Base-by-base conservation (phyloP, 2,329 filamentous ascomycete genomes). In the Ophiosphaerella korrae region DNA sequence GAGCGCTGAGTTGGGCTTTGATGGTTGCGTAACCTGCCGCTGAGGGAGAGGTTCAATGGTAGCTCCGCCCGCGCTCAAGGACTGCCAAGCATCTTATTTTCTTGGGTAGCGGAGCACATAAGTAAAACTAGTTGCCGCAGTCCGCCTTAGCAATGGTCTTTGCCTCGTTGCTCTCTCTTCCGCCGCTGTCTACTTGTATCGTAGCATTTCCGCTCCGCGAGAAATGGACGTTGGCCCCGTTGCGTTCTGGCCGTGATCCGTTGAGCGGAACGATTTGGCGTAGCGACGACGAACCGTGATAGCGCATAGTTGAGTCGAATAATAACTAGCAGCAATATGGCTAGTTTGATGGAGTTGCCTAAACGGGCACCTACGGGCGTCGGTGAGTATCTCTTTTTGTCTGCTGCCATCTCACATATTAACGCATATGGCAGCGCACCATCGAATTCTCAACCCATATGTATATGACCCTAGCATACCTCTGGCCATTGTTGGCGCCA, bases 381-480 rank as follows among this genome's bases (percentile, higher is more conserved):
- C 52, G 53, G 66, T 67, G 56, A 62, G 62, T 59, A 31, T 24
- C 21, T 29, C 18, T 45, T 24, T 33, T 34, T 35, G 9, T 23
- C 34, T 14, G 38, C 26, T 7, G 11, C 29, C 24, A 7, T 16
- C 26, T 7, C 14, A 42, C 42, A 43, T 14, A 34, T 21, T 31
- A n/a, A 35, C 39, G n/a, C 40, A 13, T 43, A 32, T 24, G 5
- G 33, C 42, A 64, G 60, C 52, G 32, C 55, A 35, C 14, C 42
- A 62, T 29, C 42, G 38, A 24, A 45, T 71, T 21, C 54, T 73
- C 33, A 72, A 73, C 43, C 70, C 70, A 14, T 83, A 82, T 64
- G 77, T 78, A 38, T 82, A 82, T 58, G 65, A 77, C 26, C 80
- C 80, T 0, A 79, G 75, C 2, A 60, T 76, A 11, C 66, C 69